A percentile compares a stretch with the other conserved stretches of the same genome.
Conservation (phyloP, 164 flowering plant genomes). For the Protea cynaroides region DNA sequence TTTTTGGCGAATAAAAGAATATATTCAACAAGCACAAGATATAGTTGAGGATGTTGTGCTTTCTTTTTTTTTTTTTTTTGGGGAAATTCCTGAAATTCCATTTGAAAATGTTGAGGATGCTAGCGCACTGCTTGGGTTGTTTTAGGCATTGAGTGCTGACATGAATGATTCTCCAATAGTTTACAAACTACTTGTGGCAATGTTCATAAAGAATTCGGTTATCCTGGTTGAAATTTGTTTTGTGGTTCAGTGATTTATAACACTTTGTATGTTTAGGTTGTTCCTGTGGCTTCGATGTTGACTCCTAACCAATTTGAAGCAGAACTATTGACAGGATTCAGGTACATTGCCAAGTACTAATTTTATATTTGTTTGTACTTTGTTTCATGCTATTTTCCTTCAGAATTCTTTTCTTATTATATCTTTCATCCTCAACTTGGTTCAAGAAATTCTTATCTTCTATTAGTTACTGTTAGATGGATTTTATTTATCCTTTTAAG, state of each 20-base stretch:
- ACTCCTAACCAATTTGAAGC: slow-evolving; percentile 99
- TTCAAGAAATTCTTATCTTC: too few species aligned
- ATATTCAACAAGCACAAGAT: too few species aligned
- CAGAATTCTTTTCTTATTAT: not conserved
- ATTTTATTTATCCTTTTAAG: too few species aligned
- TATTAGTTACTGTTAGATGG: too few species aligned
- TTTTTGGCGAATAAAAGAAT: too few species aligned
- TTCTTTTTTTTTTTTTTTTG: not conserved
- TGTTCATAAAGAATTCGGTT: not conserved
- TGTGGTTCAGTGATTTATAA: not conserved
- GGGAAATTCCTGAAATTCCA: too few species aligned
- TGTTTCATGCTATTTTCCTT: not conserved
- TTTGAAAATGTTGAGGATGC: too few species aligned
- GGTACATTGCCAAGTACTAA: slow-evolving; percentile 30
- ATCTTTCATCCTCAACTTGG: not conserved
- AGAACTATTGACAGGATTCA: slow-evolving; percentile 73
- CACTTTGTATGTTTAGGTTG: slow-evolving; percentile 50
- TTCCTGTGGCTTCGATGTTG: slow-evolving; percentile 96
- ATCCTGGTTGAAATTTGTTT: not conserved
- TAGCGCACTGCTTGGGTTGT: too few species aligned
- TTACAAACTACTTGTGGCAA: too few species aligned
- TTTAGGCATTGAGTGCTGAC: too few species aligned
- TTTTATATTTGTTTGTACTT: not conserved
- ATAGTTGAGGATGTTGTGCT: too few species aligned
- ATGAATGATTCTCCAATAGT: too few species aligned